Percentiles rank a stretch among this genome's conserved stretches.
These are phyloP conservation scores for Carex scoparia DNA, from an alignment of 176 grass and related monocot species.

Conservation along the genomic window DNA sequence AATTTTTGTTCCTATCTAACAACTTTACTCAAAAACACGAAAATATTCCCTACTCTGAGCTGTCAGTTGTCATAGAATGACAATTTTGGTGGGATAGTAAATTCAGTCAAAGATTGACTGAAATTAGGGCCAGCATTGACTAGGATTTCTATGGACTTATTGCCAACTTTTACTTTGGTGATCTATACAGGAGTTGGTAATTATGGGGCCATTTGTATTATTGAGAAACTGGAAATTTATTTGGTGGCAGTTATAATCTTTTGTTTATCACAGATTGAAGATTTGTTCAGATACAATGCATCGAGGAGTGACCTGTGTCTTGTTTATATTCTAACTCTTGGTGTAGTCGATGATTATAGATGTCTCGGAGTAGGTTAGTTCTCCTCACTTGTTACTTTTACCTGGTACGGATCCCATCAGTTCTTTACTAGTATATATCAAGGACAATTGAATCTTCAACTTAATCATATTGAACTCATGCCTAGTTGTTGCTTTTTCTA, in stretches of 20 bases:
- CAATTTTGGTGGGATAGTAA: background rate
- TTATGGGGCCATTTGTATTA: slow-evolving; percentile 22
- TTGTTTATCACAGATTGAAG: slow-evolving; percentile 57
- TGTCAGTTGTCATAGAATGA: background rate
- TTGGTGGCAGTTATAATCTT: background rate
- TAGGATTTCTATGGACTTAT: background rate
- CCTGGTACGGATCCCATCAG: background rate
- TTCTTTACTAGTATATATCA: background rate
- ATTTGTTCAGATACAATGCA: slow-evolving; percentile 83
- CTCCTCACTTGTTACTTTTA: background rate
- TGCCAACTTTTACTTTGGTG: background rate
- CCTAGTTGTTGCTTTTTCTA: background rate
- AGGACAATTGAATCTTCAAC: background rate
- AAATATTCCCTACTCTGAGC: background rate
- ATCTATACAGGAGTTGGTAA: slow-evolving; percentile 18
- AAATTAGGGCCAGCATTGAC: background rate
- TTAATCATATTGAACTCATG: background rate
- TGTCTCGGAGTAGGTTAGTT: slow-evolving; percentile 79
- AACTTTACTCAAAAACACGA: background rate
- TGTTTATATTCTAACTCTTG: slow-evolving; percentile 83
- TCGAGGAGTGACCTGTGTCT: slow-evolving; percentile 65
- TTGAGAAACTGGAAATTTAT: background rate
- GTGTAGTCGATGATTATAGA: slow-evolving; percentile 80
- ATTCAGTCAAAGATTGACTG: background rate
- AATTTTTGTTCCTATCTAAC: background rate